Evolutionary conservation across 306 rosid species (phyloP), one percentile per base, ranked within the genome.

Genomic region (Castanea sativa): DNA sequence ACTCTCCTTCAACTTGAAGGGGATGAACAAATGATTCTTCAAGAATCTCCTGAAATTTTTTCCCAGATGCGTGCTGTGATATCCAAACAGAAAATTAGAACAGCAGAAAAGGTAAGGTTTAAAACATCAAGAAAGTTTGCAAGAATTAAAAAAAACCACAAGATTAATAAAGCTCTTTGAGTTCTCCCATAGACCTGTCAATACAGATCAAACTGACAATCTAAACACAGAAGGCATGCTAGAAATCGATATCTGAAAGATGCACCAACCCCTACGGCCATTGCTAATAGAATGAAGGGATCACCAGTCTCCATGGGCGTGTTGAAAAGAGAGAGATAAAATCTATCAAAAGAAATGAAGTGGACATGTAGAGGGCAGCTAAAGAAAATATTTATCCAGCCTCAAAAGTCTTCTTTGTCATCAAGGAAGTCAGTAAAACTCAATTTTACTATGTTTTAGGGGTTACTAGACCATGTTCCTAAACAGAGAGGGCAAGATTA

Each of bases 21-120:
- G 99, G 98, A 3, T 73, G 89, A 73, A 96, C 85, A 77, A 93
- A 83, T 11, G 92, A 94, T 87, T 96, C 99, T 84, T 96, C 98
- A 79, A 96, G 93, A 85, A 96, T 90, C 80, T 96, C 96, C 85
- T 90, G 91, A 80, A 96, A 89, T 71, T 96, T 96, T 89, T 82
- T 91, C 85, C 94, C 97, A 18, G 97, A 89, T 21, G 94, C 93
- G 79, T 91, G 90, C 99, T 96, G 94, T 85, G 84, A 79, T 25
- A 58, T 58, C 74, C 82, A 80, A 84, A 83, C 55, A 73, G 74
- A 83, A 78, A 52, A 74, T 86, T 78, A 89, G 88, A 83, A 56
- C 79, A 55, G 33, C 56, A 67, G 49, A 78, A 75, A 76, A 69
- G 72, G 78, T 23, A 59, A 55, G 72, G 67, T 79, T 75, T 55